Conservation (phyloP, 2,329 filamentous ascomycete species). For the Ophiostoma piceae region DNA sequence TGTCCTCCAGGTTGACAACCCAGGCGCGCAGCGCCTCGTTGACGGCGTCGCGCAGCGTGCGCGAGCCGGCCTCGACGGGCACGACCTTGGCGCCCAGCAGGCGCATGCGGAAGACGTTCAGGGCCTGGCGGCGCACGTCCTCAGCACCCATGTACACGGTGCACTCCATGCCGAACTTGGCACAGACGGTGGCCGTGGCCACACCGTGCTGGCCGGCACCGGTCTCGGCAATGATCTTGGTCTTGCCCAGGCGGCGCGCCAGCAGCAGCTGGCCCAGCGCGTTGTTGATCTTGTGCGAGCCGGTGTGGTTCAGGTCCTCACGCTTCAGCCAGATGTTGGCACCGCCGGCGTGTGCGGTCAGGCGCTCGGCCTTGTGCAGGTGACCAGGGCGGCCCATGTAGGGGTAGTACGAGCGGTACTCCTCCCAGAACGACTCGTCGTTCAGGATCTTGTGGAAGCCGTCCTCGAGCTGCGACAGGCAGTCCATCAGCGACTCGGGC, state of each 20-base stretch:
- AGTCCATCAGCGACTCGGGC: slow-evolving; percentile 96
- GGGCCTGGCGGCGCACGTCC: slow-evolving; percentile 88
- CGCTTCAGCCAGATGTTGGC: slow-evolving; percentile 97
- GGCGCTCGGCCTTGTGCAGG: slow-evolving; percentile 77
- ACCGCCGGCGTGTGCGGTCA: slow-evolving; percentile 84
- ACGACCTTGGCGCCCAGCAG: slow-evolving; percentile 89
- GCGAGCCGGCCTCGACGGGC: slow-evolving; percentile 83
- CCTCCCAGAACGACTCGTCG: slow-evolving; percentile 92
- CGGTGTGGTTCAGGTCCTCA: slow-evolving; percentile 96
- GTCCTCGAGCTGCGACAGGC: slow-evolving; percentile 79
- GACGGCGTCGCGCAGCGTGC: slow-evolving; percentile 78
- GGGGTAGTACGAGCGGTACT: slow-evolving; percentile 90
- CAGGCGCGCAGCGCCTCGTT: slow-evolving; percentile 93
- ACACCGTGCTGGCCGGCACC: slow-evolving; percentile 97
- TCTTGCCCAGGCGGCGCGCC: slow-evolving; percentile 83
- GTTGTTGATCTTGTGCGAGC: slow-evolving; percentile 99
- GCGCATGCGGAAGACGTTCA: slow-evolving; percentile 98
- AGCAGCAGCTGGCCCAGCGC: slow-evolving; percentile 88
- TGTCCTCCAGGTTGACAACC: slow-evolving; percentile 88
- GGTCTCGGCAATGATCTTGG: slow-evolving; percentile 94
- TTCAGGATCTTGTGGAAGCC: slow-evolving; percentile 85
- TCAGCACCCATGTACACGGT: slow-evolving; percentile 98
- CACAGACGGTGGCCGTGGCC: slow-evolving; percentile 92
- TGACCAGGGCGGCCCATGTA: slow-evolving; percentile 96
- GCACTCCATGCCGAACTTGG: slow-evolving; percentile 97